Base-by-base conservation (phyloP, 1,139 yeast species). In the Hansenula sp. region DNA sequence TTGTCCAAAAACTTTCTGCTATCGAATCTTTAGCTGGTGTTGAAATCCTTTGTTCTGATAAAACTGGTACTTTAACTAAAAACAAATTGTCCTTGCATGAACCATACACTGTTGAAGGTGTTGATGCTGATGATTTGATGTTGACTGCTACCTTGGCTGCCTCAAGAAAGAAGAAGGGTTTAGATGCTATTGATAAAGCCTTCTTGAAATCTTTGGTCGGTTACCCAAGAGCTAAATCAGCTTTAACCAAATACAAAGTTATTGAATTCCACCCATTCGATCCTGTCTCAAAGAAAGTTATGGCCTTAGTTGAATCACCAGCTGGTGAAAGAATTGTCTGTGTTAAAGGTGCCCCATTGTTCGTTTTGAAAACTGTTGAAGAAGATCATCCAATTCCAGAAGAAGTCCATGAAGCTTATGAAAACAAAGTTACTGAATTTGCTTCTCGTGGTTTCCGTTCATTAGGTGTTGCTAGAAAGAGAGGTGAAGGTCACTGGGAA, bases 101-200 rank as follows among this genome's bases (percentile, higher is more conserved):
- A 74, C 99, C 99, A 66, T 93, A 90, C 88, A 90, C 97, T 68
- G 98, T 94, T 64, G 96, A 88, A 67, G 99, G 99, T 79, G 98
- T 93, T 62, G 96, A 91, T 70, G 84, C 96, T 53, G 97, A 91
- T 64, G 97, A 90, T 68, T 81, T 90, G 69, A 90, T 90, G 96
- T 81, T 90, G 74, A 90, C 97, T 68, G 97, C 96, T 66, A 88
- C 96, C 81, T 79, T 90, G 68, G 97, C 98, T 71, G 96, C 97
- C 66, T 87, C 96, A 55, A 86, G 98, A 81, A 90, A 90, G 90
- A 87, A 83, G 88, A 90, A 91, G 83, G 97, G 96, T 83, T 80
- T 90, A 68, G 97, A 90, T 74, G 97, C 97, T 64, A 90, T 90
- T 67, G 98, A 90, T 75, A 88, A 85, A 78, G 96, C 97, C 66